Evolutionary conservation across 140 eudicot species (phyloP).

Genomic region (Oenanthe javanica): DNA sequence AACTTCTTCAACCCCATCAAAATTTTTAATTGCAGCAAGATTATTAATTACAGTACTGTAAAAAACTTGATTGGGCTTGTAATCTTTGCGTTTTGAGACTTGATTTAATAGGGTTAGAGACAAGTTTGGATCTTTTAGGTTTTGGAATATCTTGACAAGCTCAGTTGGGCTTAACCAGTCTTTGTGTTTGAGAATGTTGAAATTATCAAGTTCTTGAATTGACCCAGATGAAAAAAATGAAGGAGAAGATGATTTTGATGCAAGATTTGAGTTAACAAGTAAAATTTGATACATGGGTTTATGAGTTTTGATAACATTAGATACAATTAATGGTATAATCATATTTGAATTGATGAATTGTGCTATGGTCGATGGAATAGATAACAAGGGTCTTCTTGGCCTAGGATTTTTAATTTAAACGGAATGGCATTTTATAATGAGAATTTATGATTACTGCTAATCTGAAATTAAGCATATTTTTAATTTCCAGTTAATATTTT

Average conservation of each 20-base stretch:
- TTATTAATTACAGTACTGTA: slow-evolving; percentile 32
- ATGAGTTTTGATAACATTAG: background rate
- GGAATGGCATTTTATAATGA: background rate
- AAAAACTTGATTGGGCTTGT: slow-evolving; percentile 44
- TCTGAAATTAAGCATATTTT: too few relatives aligned
- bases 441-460: too few relatives aligned
- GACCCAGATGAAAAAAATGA: slow-evolving; percentile 18
- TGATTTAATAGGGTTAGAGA: slow-evolving; percentile 48
- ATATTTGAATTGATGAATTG: background rate
- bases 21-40: slow-evolving; percentile 29
- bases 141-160: slow-evolving; percentile 52
- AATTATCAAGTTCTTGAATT: slow-evolving; percentile 15
- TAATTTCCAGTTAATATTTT: too few relatives aligned
- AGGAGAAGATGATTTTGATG: slow-evolving; percentile 12
- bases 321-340: background rate
- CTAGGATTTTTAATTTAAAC: background rate
- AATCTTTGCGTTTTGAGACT: slow-evolving; percentile 66
- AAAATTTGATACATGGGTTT: background rate
- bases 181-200: slow-evolving; percentile 44
- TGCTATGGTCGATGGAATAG: too few relatives aligned
- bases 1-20: slow-evolving; percentile 55
- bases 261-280: background rate
- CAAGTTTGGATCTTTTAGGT: slow-evolving; percentile 45
- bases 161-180: slow-evolving; percentile 86
- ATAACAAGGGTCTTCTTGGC: background rate